Base-by-base conservation (phyloP, 1,284 basidiomycete species). In the Xerocomus subilludens region DNA sequence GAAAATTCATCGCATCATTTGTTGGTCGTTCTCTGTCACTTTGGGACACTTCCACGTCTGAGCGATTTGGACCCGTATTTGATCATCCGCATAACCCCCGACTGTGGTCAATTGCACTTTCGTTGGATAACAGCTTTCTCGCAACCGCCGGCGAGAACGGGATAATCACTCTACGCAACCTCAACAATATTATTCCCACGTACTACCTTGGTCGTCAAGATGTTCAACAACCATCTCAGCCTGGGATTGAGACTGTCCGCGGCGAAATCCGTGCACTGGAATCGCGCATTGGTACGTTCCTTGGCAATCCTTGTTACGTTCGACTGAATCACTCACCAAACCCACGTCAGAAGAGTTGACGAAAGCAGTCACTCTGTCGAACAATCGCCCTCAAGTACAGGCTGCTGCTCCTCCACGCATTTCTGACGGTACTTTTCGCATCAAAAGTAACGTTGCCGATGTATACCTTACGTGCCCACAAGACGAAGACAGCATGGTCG, bases 171-270 rank as follows among this genome's bases (percentile, higher is more conserved):
- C 51, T 70, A 47, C 60, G 69, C 18, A 64, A 56, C 32, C 69
- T 70, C 62, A 70, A 70, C 7, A 64, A 64, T 32, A 70, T 70
- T 27, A n/a, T 70, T 47, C 69, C 69, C 62, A 70, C 58, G 53
- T 49, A 64, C 30, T 70, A 70, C 30, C 69, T 70, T 30, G 69
- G 62, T 35, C 69, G 53, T 25, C 69, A 70, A 45, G 63, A n/a
- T 6, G 36, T 56, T 30, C 62, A 64, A 30, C 69, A 56, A 23
- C 62, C 68, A 27, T 60, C 56, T 20, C 62, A 60, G 20, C n/a
- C 49, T 55, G 68, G 68, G 62, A 33, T 70, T 7, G 69, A 70
- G 20, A 5, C 27, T 30, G 16, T 70, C 32, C 51, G 69, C 23
- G 63, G 45, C n/a, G 69, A 64, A 47, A 58, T 70, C 33, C 69